Evolutionary conservation across 768 basidiomycete genomes (phyloP), one percentile per base, ranked within the genome.

Genomic region (Baorangia bicolor): DNA sequence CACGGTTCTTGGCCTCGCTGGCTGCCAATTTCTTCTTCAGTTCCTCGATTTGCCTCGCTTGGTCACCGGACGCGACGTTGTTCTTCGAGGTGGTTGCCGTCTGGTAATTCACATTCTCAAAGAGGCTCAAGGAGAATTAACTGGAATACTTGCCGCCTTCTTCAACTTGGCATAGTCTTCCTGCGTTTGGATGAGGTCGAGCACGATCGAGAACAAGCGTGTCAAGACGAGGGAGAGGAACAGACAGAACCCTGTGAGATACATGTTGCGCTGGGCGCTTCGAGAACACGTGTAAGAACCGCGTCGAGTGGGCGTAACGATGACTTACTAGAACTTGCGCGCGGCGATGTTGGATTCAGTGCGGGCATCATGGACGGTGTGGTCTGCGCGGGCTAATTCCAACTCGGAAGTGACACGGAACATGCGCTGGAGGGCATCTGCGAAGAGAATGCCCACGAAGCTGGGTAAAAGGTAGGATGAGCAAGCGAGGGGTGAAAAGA

Each of bases 181-280:
- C 72, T 96, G 92, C 1, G 87, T 83, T 62, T 92, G 86, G 59
- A 98, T 87, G 61, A 97, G 86, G 69, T 98, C 93, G 66, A 94
- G 85, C 43, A 90, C 83, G 70, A 98, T 90, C 70, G 88, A 87
- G 77, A 98, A 98, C 4, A 90, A 91, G 64, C 95, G 87, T 3
- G 94, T 89, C 62, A 98, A 85, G 63, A 97, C 88, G 53, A 98
- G 86, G 10, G 96, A 97, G 21, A 99, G 86, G 86, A 98, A 97
- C 43, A 99, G 81, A 56, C 90, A 92, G 72, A 93, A 94, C 0
- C 92, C 92, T 8, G 94, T 95, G 16, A 98, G 82, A 70, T 98
- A 98, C 55, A 88, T 86, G 69, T 96, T 97, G 52, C 94, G 81
- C 69, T 95, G 92, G 3, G 92, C 81, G 64, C 91, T 94, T 25